Conservation (phyloP, 805 yeast species). For the Yamadazyma laniorum region DNA sequence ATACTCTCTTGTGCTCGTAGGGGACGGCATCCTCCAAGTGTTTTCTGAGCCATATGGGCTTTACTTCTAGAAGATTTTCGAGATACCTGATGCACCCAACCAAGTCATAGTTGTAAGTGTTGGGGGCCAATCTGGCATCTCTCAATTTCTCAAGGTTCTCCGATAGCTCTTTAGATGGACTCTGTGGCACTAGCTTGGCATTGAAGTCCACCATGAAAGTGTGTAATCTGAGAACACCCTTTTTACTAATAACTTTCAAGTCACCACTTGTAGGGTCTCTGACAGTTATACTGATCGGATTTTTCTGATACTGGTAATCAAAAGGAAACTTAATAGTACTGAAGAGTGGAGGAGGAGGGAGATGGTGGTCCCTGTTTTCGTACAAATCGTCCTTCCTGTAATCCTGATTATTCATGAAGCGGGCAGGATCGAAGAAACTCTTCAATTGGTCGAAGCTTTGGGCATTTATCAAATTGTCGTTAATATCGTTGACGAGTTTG, state of each 20-base stretch:
- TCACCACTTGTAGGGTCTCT: slow-evolving; percentile 60
- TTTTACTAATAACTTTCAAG: slow-evolving; percentile 45
- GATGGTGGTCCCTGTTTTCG: slow-evolving; percentile 45
- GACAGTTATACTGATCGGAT: slow-evolving; percentile 51
- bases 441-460: slow-evolving; percentile 24
- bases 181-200: slow-evolving; percentile 42
- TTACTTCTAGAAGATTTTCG: slow-evolving; percentile 52
- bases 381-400: slow-evolving; percentile 22
- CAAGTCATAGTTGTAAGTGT: slow-evolving; percentile 30
- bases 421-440: slow-evolving; percentile 22
- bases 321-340: slow-evolving; percentile 75
- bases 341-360: slow-evolving; percentile 86
- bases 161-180: slow-evolving; percentile 49
- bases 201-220: slow-evolving; percentile 53
- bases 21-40: slow-evolving; percentile 63
- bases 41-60: slow-evolving; percentile 85
- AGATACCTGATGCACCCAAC: slow-evolving; percentile 45
- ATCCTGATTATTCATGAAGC: slow-evolving; percentile 28
- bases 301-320: slow-evolving; percentile 73
- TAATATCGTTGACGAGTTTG: slow-evolving; percentile 25
- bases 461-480: slow-evolving; percentile 21
- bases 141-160: slow-evolving; percentile 31
- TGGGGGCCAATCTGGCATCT: slow-evolving; percentile 26
- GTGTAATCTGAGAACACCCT: slow-evolving; percentile 48
- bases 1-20: slow-evolving; percentile 36